phyloP scores from a whole-genome alignment of 2,329 filamentous ascomycete species.

The Rutstroemia sp. region DNA sequence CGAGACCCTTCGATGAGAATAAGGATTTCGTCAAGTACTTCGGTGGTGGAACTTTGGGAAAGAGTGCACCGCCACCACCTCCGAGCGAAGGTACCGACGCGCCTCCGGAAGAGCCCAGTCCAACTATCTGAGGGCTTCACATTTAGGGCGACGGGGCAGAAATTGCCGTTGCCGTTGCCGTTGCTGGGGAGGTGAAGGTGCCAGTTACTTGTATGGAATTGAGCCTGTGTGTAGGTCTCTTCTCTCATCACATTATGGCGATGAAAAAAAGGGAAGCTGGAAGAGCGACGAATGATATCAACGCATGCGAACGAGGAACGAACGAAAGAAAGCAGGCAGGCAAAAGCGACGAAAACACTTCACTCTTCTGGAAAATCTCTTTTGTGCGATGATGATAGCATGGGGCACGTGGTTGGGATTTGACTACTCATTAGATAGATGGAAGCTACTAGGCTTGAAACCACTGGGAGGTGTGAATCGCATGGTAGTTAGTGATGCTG shows the following conservation, averaged over 20 bases:
- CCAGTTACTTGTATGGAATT: neutral
- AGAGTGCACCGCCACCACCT: constrained; percentile 52
- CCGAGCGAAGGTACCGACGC: constrained; percentile 33
- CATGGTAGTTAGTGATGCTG: neutral
- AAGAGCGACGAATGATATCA: neutral
- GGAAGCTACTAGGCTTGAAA: neutral
- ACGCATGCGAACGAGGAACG: neutral
- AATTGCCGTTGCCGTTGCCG: no score
- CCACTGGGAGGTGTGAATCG: neutral
- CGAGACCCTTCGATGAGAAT: constrained; percentile 71
- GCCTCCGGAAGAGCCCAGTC: constrained; percentile 11
- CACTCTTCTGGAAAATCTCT: constrained; percentile 3
- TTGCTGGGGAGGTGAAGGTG: neutral
- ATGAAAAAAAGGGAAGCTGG: neutral
- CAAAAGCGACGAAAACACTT: neutral
- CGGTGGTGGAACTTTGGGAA: constrained; percentile 43
- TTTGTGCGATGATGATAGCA: constrained; percentile 2
- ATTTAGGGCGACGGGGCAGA: no score
- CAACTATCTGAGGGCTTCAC: neutral
- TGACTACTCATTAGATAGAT: neutral
- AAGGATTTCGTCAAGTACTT: constrained; percentile 97
- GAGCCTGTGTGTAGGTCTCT: no score
- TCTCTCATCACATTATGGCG: neutral
- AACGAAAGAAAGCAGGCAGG: neutral
- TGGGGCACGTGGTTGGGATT: neutral